Percentiles rank a stretch among this genome's conserved stretches.
These are phyloP conservation scores for Termitomyces sp. DNA, from an alignment of 1,284 basidiomycete species.

Conservation along the genomic window DNA sequence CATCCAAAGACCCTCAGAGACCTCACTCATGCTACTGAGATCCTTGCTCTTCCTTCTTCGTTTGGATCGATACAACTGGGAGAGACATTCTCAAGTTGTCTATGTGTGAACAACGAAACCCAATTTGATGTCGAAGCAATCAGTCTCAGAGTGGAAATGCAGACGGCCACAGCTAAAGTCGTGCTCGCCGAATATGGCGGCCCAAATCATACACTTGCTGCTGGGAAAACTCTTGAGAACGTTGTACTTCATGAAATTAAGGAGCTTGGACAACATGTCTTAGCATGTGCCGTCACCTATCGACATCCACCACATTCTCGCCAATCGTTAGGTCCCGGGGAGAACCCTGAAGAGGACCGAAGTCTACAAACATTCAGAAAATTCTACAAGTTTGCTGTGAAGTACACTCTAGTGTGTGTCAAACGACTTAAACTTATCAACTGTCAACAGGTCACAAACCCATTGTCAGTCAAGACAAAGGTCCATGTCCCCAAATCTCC, in stretches of 20 bases:
- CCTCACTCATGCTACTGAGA: constrained; percentile 63
- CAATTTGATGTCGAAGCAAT: constrained; percentile 55
- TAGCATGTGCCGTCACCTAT: constrained; percentile 73
- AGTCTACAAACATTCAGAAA: constrained; percentile 71
- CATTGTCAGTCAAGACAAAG: constrained; percentile 86
- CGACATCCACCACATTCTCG: constrained; percentile 52
- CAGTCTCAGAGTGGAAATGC: constrained; percentile 66
- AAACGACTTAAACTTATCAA: constrained; percentile 3
- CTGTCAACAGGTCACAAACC: constrained; percentile 68
- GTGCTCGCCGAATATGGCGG: constrained; percentile 62
- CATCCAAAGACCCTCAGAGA: constrained; percentile 79
- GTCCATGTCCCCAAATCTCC: constrained; percentile 73
- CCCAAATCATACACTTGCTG: constrained; percentile 35
- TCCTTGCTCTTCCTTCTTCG: constrained; percentile 69
- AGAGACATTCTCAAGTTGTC: constrained; percentile 74
- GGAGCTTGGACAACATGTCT: constrained; percentile 77
- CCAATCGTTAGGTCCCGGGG: constrained; percentile 37
- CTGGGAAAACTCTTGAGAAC: constrained; percentile 58
- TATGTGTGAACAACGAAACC: constrained; percentile 76
- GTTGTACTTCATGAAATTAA: constrained; percentile 77
- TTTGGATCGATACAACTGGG: constrained; percentile 80
- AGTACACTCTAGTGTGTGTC: constrained; percentile 25
- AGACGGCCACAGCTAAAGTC: constrained; percentile 63
- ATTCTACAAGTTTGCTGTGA: constrained; percentile 84
- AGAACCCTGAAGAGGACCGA: constrained; percentile 53